Percentiles rank a stretch among this genome's conserved stretches.
Evolutionary conservation across 164 flowering plant genomes (phyloP).

Genomic region (Warburgia ugandensis): DNA sequence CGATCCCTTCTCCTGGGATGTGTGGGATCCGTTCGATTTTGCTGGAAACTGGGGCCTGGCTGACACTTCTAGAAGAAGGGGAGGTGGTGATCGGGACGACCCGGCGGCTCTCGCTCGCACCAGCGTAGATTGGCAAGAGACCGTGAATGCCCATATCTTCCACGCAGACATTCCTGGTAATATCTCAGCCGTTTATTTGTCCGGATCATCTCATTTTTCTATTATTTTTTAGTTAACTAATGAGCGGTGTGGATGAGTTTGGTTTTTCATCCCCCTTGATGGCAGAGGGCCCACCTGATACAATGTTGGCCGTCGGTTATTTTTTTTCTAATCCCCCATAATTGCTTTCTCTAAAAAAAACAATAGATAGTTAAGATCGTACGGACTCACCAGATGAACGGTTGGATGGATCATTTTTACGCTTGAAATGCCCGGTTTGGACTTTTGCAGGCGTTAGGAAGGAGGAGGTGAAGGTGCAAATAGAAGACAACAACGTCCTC

Average conservation of each 20-base stretch:
- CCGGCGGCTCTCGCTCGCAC: conserved; percentile 10
- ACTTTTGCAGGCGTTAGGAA: conserved; percentile 19
- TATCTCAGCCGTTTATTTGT: no score
- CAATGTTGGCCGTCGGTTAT: not conserved
- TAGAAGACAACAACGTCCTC: conserved; percentile 15
- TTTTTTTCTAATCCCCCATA: not conserved
- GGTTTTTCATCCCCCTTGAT: not conserved
- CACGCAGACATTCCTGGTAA: conserved; percentile 32
- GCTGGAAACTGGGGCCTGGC: not conserved
- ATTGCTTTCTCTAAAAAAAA: not conserved
- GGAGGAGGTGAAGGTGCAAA: conserved; percentile 22
- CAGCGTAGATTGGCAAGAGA: conserved; percentile 33
- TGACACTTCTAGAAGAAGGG: conserved; percentile 1
- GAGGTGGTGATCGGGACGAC: conserved; percentile 7
- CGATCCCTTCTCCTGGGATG: conserved; percentile 1
- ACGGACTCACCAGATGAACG: no score
- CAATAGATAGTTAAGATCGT: not conserved
- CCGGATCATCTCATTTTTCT: not conserved
- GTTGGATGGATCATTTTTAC: not conserved
- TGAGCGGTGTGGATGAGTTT: not conserved
- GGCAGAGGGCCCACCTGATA: not conserved
- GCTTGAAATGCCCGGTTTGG: not conserved
- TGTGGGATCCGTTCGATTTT: conserved; percentile 13
- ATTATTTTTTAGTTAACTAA: not conserved
- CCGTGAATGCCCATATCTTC: conserved; percentile 24